Conservation (phyloP, 495 filamentous ascomycete species). For the Aspergillus saccharolyticus region DNA sequence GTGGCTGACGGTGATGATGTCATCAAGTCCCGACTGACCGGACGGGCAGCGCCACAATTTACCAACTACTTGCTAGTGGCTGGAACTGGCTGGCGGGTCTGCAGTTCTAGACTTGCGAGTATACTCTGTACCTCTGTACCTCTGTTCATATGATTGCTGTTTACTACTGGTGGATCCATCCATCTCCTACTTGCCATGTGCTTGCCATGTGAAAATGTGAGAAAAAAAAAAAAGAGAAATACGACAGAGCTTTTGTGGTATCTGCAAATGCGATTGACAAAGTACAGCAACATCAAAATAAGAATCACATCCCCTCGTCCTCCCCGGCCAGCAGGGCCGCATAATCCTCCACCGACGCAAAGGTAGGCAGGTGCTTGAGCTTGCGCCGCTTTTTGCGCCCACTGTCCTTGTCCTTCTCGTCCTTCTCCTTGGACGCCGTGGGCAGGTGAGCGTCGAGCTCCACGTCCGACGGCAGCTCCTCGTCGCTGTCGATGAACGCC, state of each 20-base stretch:
- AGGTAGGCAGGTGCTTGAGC: constrained; percentile 82
- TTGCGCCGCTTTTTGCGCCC: constrained; percentile 71
- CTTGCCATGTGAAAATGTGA: not conserved
- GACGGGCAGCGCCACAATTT: not conserved
- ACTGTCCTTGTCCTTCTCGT: constrained; percentile 44
- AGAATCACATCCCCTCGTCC: constrained; percentile 52
- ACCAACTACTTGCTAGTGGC: not conserved
- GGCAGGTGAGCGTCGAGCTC: constrained; percentile 38
- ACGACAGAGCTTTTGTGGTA: constrained; percentile 15
- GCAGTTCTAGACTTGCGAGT: not conserved
- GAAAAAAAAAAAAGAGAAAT: not conserved
- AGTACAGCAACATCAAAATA: constrained; percentile 1
- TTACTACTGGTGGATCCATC: no score
- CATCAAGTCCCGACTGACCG: not conserved
- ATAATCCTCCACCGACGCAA: constrained; percentile 91
- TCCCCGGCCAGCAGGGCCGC: constrained; percentile 76
- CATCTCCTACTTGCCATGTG: no score
- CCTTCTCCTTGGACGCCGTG: constrained; percentile 36
- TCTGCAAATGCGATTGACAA: constrained; percentile 10
- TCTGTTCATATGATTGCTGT: not conserved
- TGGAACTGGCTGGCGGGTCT: not conserved
- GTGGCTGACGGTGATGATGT: not conserved
- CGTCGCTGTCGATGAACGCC: constrained; percentile 49
- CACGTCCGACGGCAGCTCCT: constrained; percentile 50
- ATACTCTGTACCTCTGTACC: no score